Conservation (phyloP, 1,284 basidiomycete species). For the Golubevia pallescens region DNA sequence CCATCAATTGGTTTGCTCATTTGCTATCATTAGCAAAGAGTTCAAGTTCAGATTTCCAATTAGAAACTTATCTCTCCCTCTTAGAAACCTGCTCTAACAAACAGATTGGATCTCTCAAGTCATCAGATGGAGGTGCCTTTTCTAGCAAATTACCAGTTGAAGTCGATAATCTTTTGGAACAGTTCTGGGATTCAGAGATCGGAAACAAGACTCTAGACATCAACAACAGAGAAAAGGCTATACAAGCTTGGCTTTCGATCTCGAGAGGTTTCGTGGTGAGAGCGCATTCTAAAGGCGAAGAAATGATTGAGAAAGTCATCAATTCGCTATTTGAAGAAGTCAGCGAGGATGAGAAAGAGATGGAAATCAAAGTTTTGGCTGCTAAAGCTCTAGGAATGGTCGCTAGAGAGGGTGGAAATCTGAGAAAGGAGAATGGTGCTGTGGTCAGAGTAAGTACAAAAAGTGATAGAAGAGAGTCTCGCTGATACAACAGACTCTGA, state of each 20-base stretch:
- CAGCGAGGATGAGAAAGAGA: slow-evolving; percentile 1
- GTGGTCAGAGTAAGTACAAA: slow-evolving; percentile 7
- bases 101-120: too few species aligned
- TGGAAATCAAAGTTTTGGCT: slow-evolving; percentile 12
- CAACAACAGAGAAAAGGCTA: slow-evolving; percentile 2
- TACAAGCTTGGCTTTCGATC: slow-evolving; percentile 46
- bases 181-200: too few species aligned
- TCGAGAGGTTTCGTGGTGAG: slow-evolving; percentile 38
- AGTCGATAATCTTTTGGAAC: too few species aligned
- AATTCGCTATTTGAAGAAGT: slow-evolving; percentile 28
- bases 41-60: too few species aligned
- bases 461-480: background rate
- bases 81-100: too few species aligned
- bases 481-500: slow-evolving; percentile 10
- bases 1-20: too few species aligned
- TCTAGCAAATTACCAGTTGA: too few species aligned
- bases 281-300: slow-evolving; percentile 22
- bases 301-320: slow-evolving; percentile 36
- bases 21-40: too few species aligned
- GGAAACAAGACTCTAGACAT: background rate
- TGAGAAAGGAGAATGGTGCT: slow-evolving; percentile 11
- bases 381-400: slow-evolving; percentile 20
- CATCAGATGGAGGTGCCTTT: too few species aligned
- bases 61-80: too few species aligned
- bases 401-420: slow-evolving; percentile 28